These are phyloP conservation scores for Tillandsia fasciculata DNA, from an alignment of 176 grass and related monocot genomes.

Conservation along the genomic window DNA sequence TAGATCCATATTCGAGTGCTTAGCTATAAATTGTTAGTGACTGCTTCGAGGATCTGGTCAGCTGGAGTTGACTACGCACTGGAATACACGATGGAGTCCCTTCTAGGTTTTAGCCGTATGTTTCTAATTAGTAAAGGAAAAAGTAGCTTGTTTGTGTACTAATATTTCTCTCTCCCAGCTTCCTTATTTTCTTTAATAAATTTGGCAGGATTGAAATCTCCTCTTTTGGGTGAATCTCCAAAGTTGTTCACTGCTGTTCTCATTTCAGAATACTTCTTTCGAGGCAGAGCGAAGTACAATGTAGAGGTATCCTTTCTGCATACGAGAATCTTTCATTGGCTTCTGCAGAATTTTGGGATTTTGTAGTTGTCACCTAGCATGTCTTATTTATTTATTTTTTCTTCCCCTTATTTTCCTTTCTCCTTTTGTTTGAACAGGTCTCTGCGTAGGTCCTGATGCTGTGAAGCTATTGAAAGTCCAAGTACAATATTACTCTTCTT, in stretches of 20 bases:
- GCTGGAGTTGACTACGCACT: background rate
- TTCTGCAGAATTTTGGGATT: background rate
- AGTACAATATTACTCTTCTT: too few relatives aligned
- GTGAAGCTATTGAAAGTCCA: too few relatives aligned
- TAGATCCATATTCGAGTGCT: too few relatives aligned
- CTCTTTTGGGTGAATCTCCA: background rate
- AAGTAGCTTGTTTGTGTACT: background rate
- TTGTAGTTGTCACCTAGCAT: background rate
- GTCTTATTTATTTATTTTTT: background rate
- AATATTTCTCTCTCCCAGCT: background rate
- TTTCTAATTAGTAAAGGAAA: background rate
- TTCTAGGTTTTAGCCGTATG: background rate
- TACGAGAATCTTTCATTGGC: background rate
- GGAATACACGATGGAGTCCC: background rate
- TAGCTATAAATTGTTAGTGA: too few relatives aligned
- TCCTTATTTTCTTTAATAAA: background rate
- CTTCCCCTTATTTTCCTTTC: background rate
- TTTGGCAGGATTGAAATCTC: background rate
- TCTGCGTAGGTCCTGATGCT: too few relatives aligned
- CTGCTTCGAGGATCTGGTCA: too few relatives aligned
- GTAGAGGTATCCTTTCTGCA: background rate
- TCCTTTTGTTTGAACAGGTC: too few relatives aligned
- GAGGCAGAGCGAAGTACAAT: background rate
- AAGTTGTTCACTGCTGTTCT: background rate
- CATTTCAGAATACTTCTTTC: background rate